Percentiles rank a stretch among this genome's conserved stretches.
Conservation (phyloP, 345 rosid genomes). For the Bruguiera sexangula region DNA sequence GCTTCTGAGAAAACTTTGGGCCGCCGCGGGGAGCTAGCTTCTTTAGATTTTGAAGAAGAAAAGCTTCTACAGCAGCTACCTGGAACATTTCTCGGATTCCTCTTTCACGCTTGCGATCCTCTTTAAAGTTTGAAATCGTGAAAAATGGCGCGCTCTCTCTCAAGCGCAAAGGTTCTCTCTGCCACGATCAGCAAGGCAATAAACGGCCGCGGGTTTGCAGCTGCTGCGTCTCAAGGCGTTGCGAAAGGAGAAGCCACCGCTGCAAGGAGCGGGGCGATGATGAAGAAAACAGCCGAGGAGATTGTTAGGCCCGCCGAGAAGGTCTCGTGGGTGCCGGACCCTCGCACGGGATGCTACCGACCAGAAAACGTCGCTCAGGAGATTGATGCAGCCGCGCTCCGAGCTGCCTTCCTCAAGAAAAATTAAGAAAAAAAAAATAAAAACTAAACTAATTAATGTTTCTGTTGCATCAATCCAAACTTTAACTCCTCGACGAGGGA, state of each 20-base stretch:
- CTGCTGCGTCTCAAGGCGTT: conserved; percentile 21
- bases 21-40: conserved; percentile 5
- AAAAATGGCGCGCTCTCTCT: conserved; percentile 23
- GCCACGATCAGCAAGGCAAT: conserved; percentile 8
- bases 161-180: conserved; percentile 17
- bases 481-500: too few relatives aligned
- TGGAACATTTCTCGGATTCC: not conserved
- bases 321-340: conserved; percentile 79
- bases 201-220: conserved; percentile 16
- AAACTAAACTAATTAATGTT: not conserved
- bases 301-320: conserved; percentile 36
- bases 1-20: not conserved
- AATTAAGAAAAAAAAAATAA: conserved; percentile 2
- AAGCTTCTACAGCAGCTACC: conserved; percentile 6
- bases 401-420: conserved; percentile 62
- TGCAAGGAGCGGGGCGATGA: conserved; percentile 25
- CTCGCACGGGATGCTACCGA: conserved; percentile 76
- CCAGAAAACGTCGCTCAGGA: conserved; percentile 64
- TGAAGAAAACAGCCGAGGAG: conserved; percentile 54
- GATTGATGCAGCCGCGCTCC: conserved; percentile 63
- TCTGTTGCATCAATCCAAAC: not conserved
- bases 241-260: conserved; percentile 25
- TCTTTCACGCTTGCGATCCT: not conserved
- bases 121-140: not conserved
- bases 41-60: not conserved